A percentile compares a stretch with the other conserved stretches of the same genome.
Conservation (phyloP, 2,329 filamentous ascomycete genomes). For the Cladosporium sp. region DNA sequence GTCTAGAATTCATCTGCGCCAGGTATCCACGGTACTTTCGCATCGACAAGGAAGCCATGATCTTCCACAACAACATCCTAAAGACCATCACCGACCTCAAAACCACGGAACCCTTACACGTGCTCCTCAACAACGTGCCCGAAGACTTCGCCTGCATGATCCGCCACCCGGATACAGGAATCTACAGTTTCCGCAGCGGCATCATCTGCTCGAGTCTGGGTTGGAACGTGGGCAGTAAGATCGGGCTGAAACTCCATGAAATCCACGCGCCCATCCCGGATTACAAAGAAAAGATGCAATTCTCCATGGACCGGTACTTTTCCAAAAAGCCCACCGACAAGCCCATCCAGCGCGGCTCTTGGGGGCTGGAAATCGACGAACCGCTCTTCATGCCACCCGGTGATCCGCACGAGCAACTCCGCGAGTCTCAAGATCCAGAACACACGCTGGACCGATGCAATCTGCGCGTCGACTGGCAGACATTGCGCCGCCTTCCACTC, state of each 20-base stretch:
- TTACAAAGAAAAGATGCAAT: slow-evolving; percentile 82
- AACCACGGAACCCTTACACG: slow-evolving; percentile 58
- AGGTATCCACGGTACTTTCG: slow-evolving; percentile 73
- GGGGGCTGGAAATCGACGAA: slow-evolving; percentile 72
- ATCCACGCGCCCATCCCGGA: slow-evolving; percentile 75
- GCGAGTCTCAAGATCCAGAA: slow-evolving; percentile 52
- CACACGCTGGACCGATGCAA: slow-evolving; percentile 57
- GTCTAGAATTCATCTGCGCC: slow-evolving; percentile 69
- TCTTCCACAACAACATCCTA: slow-evolving; percentile 67
- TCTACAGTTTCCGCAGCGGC: slow-evolving; percentile 70
- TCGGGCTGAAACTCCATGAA: slow-evolving; percentile 62
- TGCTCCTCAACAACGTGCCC: slow-evolving; percentile 72
- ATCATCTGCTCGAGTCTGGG: slow-evolving; percentile 74
- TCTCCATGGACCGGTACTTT: slow-evolving; percentile 86
- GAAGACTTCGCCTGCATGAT: slow-evolving; percentile 79
- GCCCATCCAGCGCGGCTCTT: slow-evolving; percentile 78
- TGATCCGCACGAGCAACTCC: slow-evolving; percentile 58
- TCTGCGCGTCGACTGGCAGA: slow-evolving; percentile 84
- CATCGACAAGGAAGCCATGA: slow-evolving; percentile 48
- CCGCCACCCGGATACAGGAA: slow-evolving; percentile 64
- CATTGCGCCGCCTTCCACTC: slow-evolving; percentile 69
- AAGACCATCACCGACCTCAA: slow-evolving; percentile 57
- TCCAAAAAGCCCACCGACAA: slow-evolving; percentile 68
- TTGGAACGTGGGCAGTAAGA: slow-evolving; percentile 72
- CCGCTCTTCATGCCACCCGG: slow-evolving; percentile 71